Percentiles rank a stretch among this genome's conserved stretches.
phyloP scores from a whole-genome alignment of 495 filamentous ascomycete genomes.

The Pyrenopolyporus hunteri region DNA sequence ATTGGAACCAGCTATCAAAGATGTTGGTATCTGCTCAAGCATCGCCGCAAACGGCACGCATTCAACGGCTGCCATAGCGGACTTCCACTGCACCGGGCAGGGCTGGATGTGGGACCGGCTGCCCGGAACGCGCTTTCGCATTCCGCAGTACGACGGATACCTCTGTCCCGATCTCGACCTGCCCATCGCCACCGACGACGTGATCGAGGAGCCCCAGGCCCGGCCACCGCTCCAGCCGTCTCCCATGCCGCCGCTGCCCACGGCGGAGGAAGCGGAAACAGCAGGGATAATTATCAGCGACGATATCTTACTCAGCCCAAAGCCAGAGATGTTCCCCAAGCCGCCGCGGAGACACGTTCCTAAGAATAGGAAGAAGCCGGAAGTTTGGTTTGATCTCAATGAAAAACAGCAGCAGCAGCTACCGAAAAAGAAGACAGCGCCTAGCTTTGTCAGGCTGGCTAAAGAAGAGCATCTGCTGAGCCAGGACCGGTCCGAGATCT shows the following conservation, averaged over 20 bases:
- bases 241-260: not conserved
- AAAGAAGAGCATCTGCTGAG: slow-evolving; percentile 10
- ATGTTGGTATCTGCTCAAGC: slow-evolving; percentile 16
- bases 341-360: slow-evolving; percentile 12
- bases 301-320: too few species aligned
- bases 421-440: slow-evolving; percentile 1
- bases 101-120: slow-evolving; percentile 38
- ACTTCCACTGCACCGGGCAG: slow-evolving; percentile 34
- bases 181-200: slow-evolving; percentile 31
- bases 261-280: not conserved
- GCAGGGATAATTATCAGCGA: too few species aligned
- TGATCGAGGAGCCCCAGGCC: slow-evolving; percentile 26
- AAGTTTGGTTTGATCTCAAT: too few species aligned
- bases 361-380: not conserved
- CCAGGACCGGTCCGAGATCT: slow-evolving; percentile 33
- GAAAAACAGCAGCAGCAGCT: not conserved
- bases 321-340: slow-evolving; percentile 21
- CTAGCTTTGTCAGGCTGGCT: not conserved
- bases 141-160: slow-evolving; percentile 41
- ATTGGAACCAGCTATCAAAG: slow-evolving; percentile 20
- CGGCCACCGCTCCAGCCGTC: slow-evolving; percentile 13
- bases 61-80: slow-evolving; percentile 38
- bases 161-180: slow-evolving; percentile 38
- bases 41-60: slow-evolving; percentile 12
- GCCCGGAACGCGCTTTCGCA: slow-evolving; percentile 37